Evolutionary conservation across 1,284 basidiomycete genomes (phyloP), one percentile per base, ranked within the genome.

Genomic region (Ganoderma sp.): DNA sequence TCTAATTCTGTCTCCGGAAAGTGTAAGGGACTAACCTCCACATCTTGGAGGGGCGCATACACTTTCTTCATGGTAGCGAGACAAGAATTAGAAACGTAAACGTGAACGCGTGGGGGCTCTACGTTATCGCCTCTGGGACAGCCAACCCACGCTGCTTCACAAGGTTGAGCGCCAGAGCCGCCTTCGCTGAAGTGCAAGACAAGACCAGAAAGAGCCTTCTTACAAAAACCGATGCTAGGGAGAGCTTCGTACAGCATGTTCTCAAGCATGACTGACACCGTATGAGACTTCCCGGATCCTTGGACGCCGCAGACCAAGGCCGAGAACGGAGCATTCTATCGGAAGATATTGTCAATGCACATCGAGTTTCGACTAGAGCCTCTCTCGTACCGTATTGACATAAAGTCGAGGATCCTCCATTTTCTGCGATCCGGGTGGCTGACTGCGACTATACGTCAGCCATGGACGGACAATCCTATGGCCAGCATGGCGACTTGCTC

Each of bases 211-310:
- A 92, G 82, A 0, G 89, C 80, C 65, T 85, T 87, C 19, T 82
- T 73, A 3, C 90, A 76, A 0, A 76, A 78, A 0, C 90, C 90
- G 43, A 87, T 84, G 0, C 82, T 74, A 2, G 80, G 73, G 64
- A 83, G 83, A 17, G 80, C 77, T 0, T 86, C 73, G 25, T 92
- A 85, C 15, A 91, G 80, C 88, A 91, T 89, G 64, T 82, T 88
- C 74, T 92, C 91, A 0, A 92, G 76, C 3, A 92, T 79, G 0
- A 89, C 84, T 0, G 89, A 86, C 0, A 91, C 85, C 0, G 88
- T 91, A 63, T 92, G 91, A 0, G 89, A 91, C 73, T 92, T 92
- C 17, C 90, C 90, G 0, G 89, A 88, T 0, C 90, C 87, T 83
- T 79, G 76, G 7, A 80, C 75, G 7, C 78, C 78, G 61, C 75